Evolutionary conservation across 2,329 filamentous ascomycete species (phyloP), one percentile per base, ranked within the genome.

Genomic region (Verticillium nonalfalfae): DNA sequence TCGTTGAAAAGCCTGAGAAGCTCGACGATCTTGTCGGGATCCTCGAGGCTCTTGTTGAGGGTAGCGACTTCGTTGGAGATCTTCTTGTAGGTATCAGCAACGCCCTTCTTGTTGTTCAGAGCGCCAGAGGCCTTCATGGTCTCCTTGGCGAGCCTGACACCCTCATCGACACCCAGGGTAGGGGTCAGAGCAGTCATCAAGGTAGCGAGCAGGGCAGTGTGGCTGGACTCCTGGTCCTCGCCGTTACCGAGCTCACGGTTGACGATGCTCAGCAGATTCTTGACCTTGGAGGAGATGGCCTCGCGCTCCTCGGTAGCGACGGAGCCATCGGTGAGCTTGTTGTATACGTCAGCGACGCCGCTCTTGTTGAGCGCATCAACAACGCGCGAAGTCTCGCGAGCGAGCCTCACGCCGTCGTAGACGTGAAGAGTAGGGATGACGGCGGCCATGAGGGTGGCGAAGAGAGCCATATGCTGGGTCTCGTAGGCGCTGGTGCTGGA

Each of bases 231-330:
- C 68, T 96, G 87, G 70, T 89, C 85, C 74, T 98, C 98, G 66
- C 93, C 88, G 40, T 94, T 97, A 62, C 94, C 95, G 31, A 99
- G 87, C 79, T 98, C 93, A 65, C 87, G 86, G 76, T 98, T 99
- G 77, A 96, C 88, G 26, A 88, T 83, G 65, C 85, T 83, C 58
- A 96, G 79, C 7, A 94, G 78, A 67, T 86, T 86, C 55, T 88
- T 74, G n/a, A 88, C 80, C 76, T 90, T 92, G 64, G 87, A 89
- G 60, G 91, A 89, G 52, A 83, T 81, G 73, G 90, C 89, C 4
- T 89, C 86, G 71, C 89, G 90, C 75, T 86, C 88, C 69, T 87
- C 86, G 13, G 88, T 77, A 61, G 83, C 84, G 50, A 83, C 81
- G 21, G 86, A 78, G 63, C 85, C 84, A 67, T 85, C 81, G 50